These are phyloP conservation scores for Aureobasidium pullulans DNA, from an alignment of 2,329 filamentous ascomycete species.

Conservation along the genomic window DNA sequence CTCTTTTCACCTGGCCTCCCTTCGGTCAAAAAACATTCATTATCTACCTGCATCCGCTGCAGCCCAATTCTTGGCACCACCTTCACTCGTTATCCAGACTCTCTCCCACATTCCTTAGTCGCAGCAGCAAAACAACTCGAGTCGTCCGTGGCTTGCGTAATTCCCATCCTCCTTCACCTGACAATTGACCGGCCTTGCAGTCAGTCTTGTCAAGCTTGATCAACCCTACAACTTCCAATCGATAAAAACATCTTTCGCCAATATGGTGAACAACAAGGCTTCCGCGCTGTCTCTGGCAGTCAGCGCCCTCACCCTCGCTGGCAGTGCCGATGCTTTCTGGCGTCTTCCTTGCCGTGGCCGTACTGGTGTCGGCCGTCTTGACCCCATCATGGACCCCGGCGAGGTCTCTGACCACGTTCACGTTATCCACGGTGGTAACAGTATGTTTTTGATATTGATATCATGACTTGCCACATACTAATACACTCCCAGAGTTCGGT, in stretches of 20 bases:
- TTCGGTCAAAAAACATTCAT: constrained; percentile 11
- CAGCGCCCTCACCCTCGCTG: constrained; percentile 23
- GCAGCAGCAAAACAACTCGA: constrained; percentile 11
- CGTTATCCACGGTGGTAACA: constrained; percentile 65
- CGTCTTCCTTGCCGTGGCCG: constrained; percentile 75
- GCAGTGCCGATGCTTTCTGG: constrained; percentile 61
- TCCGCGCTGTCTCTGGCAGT: constrained; percentile 17
- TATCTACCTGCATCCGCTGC: constrained; percentile 11
- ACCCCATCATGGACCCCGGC: constrained; percentile 58
- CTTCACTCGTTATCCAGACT: constrained; percentile 7
- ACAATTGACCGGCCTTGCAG: constrained; percentile 7
- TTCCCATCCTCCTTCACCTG: not conserved
- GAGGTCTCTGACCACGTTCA: constrained; percentile 60
- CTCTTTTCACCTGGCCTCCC: constrained; percentile 5
- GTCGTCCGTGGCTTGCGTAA: constrained; percentile 8
- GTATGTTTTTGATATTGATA: constrained; percentile 45
- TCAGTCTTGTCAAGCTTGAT: constrained; percentile 5
- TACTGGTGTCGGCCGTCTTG: constrained; percentile 63
- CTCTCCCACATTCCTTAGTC: constrained; percentile 13
- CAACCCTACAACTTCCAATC: constrained; percentile 8
- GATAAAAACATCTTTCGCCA: constrained; percentile 1
- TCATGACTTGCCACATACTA: constrained; percentile 3
- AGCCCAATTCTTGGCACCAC: constrained; percentile 6
- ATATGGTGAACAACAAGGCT: constrained; percentile 12
- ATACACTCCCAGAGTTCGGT: constrained; percentile 51